Evolutionary conservation across 495 filamentous ascomycete genomes (phyloP).

Genomic region (Xanthoparmelia taractica): DNA sequence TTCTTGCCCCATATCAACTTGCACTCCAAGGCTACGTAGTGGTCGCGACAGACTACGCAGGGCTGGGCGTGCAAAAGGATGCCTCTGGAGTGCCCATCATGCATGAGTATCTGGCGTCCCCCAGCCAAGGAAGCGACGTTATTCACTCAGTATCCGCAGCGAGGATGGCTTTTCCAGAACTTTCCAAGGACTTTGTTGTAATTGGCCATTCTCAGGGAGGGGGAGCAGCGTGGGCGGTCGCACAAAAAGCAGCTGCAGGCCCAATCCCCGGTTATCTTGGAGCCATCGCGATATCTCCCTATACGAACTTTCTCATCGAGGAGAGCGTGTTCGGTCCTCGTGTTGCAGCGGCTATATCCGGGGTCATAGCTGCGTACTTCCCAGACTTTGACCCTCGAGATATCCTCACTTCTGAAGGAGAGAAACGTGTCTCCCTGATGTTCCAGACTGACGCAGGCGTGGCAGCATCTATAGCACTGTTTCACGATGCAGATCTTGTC

Average conservation of each 20-base stretch:
- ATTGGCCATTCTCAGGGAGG: slow-evolving; percentile 48
- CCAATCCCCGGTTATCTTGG: no score
- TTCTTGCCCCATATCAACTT: slow-evolving; percentile 27
- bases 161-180: slow-evolving; percentile 33
- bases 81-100: slow-evolving; percentile 32
- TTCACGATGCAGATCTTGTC: no score
- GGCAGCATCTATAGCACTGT: no score
- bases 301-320: no score
- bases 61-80: slow-evolving; percentile 39
- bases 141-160: slow-evolving; percentile 40
- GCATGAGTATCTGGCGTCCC: slow-evolving; percentile 27
- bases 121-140: slow-evolving; percentile 37
- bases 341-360: no score
- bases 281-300: no score
- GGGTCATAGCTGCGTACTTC: no score
- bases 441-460: no score
- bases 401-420: no score
- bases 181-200: slow-evolving; percentile 33
- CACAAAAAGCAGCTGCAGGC: slow-evolving; percentile 14
- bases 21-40: slow-evolving; percentile 46
- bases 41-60: slow-evolving; percentile 49
- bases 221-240: slow-evolving; percentile 39
- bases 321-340: no score
- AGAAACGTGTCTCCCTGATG: no score
- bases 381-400: no score